Evolutionary conservation across 805 yeast species (phyloP).

Genomic region (Sungouiozyma intestinalis): DNA sequence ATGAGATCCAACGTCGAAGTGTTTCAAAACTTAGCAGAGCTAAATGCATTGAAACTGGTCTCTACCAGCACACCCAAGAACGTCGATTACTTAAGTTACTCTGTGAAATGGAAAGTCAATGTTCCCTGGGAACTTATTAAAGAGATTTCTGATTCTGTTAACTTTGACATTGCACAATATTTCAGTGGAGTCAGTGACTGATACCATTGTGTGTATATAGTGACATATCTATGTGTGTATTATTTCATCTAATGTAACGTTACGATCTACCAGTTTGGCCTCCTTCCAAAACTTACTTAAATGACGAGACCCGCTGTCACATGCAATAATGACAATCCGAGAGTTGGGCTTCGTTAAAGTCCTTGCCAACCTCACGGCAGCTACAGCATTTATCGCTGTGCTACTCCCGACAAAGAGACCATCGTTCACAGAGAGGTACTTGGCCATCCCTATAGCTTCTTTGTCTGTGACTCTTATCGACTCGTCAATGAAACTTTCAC

Average conservation of each 20-base stretch:
- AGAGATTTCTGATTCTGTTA: conserved; percentile 50
- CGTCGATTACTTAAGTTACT: conserved; percentile 51
- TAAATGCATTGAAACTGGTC: conserved; percentile 43
- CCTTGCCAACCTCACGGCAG: conserved; percentile 56
- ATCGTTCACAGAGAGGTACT: conserved; percentile 65
- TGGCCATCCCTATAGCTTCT: conserved; percentile 85
- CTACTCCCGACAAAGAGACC: conserved; percentile 90
- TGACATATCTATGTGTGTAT: conserved; percentile 5
- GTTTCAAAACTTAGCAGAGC: conserved; percentile 49
- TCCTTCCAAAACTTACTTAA: conserved; percentile 84
- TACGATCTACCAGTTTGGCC: conserved; percentile 34
- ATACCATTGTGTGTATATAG: not conserved
- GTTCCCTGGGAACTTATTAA: conserved; percentile 56
- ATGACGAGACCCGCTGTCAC: conserved; percentile 89
- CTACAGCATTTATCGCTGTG: conserved; percentile 90
- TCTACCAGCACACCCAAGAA: conserved; percentile 32
- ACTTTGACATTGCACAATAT: conserved; percentile 57
- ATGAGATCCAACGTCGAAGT: conserved; percentile 38
- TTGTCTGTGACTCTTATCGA: conserved; percentile 70
- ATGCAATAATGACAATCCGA: conserved; percentile 71
- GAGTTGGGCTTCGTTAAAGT: conserved; percentile 42
- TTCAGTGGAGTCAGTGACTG: conserved; percentile 24
- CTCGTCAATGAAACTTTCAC: conserved; percentile 61
- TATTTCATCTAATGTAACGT: conserved; percentile 29
- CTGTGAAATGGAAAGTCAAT: conserved; percentile 70